Evolutionary conservation across 768 basidiomycete species (phyloP).

Genomic region (Hericium coralloides): DNA sequence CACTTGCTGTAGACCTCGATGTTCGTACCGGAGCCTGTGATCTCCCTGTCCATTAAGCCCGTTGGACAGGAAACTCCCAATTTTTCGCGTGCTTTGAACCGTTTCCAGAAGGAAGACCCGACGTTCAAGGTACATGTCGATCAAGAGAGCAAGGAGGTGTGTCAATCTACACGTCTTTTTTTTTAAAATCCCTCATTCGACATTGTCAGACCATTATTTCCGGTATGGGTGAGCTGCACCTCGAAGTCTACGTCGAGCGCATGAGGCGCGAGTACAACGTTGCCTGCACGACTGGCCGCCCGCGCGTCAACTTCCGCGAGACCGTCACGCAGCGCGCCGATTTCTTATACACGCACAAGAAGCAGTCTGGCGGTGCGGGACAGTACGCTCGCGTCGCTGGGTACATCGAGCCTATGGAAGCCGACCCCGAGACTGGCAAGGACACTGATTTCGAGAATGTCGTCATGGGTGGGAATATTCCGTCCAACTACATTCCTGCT

Average conservation of each 20-base stretch:
- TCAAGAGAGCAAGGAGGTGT: constrained; percentile 84
- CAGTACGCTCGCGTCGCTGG: constrained; percentile 94
- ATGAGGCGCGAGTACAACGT: constrained; percentile 98
- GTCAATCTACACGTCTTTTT: constrained; percentile 5
- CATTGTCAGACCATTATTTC: constrained; percentile 87
- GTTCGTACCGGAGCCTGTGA: constrained; percentile 98
- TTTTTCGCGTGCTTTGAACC: constrained; percentile 92
- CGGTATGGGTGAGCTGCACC: constrained; percentile 98
- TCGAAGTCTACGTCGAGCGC: constrained; percentile 98
- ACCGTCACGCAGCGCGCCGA: constrained; percentile 76
- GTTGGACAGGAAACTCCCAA: constrained; percentile 90
- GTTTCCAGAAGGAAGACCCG: constrained; percentile 98
- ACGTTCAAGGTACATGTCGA: constrained; percentile 98
- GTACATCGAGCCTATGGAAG: constrained; percentile 81
- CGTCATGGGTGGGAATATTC: constrained; percentile 90
- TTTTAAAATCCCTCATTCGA: neutral
- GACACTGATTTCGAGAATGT: constrained; percentile 77
- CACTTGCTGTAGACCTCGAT: constrained; percentile 68
- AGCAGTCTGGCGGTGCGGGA: constrained; percentile 95
- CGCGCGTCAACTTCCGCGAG: constrained; percentile 94
- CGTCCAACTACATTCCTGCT: constrained; percentile 86
- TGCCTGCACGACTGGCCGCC: constrained; percentile 88
- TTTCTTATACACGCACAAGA: constrained; percentile 93
- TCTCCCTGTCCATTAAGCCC: constrained; percentile 90
- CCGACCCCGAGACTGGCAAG: constrained; percentile 68